Conservation (phyloP, 192 early-diverging fungal genomes). For the Phlyctochytrium arcticum region DNA sequence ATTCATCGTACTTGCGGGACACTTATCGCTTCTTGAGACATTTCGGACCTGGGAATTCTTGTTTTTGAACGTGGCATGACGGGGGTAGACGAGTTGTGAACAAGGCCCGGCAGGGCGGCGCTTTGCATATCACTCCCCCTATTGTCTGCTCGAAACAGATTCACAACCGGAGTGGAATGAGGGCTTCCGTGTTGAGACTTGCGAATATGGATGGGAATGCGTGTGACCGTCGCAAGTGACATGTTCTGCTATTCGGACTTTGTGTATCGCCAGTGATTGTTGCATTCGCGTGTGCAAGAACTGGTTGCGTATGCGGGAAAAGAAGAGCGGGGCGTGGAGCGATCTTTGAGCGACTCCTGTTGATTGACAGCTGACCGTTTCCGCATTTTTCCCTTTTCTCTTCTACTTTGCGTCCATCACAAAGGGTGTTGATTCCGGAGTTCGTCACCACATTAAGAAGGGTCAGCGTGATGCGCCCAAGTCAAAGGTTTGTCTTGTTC, state of each 20-base stretch:
- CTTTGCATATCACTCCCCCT: no score
- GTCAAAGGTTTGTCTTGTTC: constrained; percentile 52
- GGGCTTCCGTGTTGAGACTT: constrained; percentile 22
- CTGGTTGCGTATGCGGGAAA: no score
- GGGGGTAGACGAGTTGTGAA: no score
- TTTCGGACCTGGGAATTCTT: no score
- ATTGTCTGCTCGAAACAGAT: no score
- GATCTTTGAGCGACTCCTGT: constrained; percentile 14
- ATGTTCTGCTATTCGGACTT: no score
- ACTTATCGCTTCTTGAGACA: no score
- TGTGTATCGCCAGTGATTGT: constrained; percentile 7
- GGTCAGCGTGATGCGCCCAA: constrained; percentile 81
- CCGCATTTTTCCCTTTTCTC: constrained; percentile 6
- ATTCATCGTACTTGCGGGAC: no score
- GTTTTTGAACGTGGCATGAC: no score
- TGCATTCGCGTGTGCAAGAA: no score
- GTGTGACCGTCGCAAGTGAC: constrained; percentile 17
- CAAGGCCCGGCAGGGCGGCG: no score
- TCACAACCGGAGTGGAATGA: no score
- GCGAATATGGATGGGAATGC: constrained; percentile 18
- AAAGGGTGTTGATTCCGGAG: constrained; percentile 94
- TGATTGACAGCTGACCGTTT: constrained; percentile 6
- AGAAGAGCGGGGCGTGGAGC: constrained; percentile 9
- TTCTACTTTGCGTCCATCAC: background rate
- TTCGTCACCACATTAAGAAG: constrained; percentile 99